Conservation (phyloP, 148 eudicot species). For the Rhododendron ferrugineum region DNA sequence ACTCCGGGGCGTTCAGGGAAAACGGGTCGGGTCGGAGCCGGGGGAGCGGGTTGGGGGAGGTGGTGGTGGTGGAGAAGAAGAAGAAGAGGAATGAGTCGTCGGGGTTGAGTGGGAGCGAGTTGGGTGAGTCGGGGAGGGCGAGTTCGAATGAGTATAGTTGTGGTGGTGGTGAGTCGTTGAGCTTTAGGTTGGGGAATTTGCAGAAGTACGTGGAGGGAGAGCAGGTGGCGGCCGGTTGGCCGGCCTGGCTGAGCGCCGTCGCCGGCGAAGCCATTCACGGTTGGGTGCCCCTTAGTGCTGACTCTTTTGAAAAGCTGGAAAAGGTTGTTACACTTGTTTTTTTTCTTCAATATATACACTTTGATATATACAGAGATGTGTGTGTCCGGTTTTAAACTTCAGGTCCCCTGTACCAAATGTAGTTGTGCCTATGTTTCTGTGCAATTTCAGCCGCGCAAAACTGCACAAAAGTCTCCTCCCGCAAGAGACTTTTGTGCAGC, state of each 20-base stretch:
- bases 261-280: conserved; percentile 97
- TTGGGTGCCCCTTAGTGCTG: conserved; percentile 81
- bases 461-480: too few species aligned
- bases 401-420: neutral
- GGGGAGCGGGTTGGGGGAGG: conserved; percentile 28
- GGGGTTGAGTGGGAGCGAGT: conserved; percentile 42
- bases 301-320: conserved; percentile 79
- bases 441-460: too few species aligned
- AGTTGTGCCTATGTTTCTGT: neutral
- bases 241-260: conserved; percentile 93
- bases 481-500: too few species aligned
- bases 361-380: neutral
- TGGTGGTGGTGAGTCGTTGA: conserved; percentile 50
- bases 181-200: conserved; percentile 79
- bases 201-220: conserved; percentile 74
- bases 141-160: conserved; percentile 34
- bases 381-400: neutral
- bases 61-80: conserved; percentile 20
- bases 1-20: conserved; percentile 54
- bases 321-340: conserved; percentile 38
- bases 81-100: conserved; percentile 39
- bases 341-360: neutral
- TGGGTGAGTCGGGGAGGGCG: conserved; percentile 50
- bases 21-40: conserved; percentile 48
- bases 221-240: conserved; percentile 99